These are phyloP conservation scores for Leishmania tarentolae DNA, from an alignment of 208 protist genomes.

Conservation along the genomic window DNA sequence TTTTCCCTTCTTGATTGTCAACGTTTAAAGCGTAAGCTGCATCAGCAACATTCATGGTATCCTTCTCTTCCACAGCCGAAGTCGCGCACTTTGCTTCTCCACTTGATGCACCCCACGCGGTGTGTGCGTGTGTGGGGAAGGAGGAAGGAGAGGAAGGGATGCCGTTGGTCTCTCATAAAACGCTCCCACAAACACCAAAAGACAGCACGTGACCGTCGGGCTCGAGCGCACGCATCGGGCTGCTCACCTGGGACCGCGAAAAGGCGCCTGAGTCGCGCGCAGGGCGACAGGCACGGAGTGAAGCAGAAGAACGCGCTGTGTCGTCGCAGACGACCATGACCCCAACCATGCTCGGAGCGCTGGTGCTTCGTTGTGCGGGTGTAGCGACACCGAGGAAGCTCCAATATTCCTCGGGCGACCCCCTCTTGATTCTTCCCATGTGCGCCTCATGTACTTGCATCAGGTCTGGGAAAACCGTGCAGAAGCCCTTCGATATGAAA, in stretches of 20 bases:
- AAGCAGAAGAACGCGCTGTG: not conserved
- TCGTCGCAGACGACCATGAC: not conserved
- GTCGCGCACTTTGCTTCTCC: not conserved
- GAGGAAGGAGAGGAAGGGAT: not conserved
- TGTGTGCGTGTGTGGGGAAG: not conserved
- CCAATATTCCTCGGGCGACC: not conserved
- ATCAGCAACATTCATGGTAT: not conserved
- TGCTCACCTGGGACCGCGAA: not conserved
- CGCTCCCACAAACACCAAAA: not conserved
- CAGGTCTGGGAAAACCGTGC: not conserved
- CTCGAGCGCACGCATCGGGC: not conserved
- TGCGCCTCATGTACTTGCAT: not conserved
- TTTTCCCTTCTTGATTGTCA: not conserved
- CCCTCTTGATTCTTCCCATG: not conserved
- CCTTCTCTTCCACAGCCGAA: not conserved
- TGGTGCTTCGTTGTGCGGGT: too few species aligned
- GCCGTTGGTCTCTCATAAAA: not conserved
- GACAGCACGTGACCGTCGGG: not conserved
- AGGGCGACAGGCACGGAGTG: not conserved
- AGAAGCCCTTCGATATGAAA: not conserved
- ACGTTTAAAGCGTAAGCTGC: conserved; percentile 5
- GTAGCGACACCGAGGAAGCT: not conserved
- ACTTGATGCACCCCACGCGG: not conserved
- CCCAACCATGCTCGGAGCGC: not conserved
- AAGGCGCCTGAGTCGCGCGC: not conserved